These are phyloP conservation scores for Euphrasia confusa DNA, from an alignment of 257 asterid species.

Conservation along the genomic window DNA sequence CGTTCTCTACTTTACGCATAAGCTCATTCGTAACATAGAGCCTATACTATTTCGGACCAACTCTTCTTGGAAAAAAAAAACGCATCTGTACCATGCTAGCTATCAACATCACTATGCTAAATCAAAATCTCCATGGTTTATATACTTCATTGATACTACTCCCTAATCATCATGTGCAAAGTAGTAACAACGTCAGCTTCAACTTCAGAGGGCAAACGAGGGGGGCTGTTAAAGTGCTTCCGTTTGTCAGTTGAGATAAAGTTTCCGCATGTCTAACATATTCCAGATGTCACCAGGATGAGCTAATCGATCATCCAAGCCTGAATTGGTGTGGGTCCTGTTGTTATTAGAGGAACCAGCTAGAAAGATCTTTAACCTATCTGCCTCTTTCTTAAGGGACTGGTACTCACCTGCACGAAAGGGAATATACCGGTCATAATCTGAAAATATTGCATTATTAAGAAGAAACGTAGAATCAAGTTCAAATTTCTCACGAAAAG, in stretches of 20 bases:
- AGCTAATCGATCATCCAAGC: conserved; percentile 8
- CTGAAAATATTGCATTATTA: too few species aligned
- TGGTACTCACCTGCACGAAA: conserved; percentile 54
- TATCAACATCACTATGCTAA: conserved; percentile 21
- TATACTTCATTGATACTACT: conserved; percentile 12
- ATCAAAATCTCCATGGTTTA: not conserved
- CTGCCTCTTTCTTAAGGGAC: conserved; percentile 51
- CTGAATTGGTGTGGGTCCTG: conserved; percentile 33
- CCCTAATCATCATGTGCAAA: conserved; percentile 16
- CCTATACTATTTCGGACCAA: not conserved
- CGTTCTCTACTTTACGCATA: too few species aligned
- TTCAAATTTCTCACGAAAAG: not conserved
- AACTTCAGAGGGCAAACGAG: not conserved
- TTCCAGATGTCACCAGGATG: conserved; percentile 42
- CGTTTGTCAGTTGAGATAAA: conserved; percentile 39
- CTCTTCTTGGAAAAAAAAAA: not conserved
- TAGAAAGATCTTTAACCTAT: conserved; percentile 38
- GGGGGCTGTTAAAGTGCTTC: not conserved
- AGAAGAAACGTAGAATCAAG: not conserved
- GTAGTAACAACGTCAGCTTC: not conserved
- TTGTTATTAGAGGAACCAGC: conserved; percentile 20
- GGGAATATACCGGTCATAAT: not conserved
- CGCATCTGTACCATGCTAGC: not conserved
- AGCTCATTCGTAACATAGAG: not conserved
- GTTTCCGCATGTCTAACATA: conserved; percentile 48